Percentiles rank a stretch among this genome's conserved stretches.
Evolutionary conservation across 1,284 basidiomycete species (phyloP).

Genomic region (Golubevia sp.): DNA sequence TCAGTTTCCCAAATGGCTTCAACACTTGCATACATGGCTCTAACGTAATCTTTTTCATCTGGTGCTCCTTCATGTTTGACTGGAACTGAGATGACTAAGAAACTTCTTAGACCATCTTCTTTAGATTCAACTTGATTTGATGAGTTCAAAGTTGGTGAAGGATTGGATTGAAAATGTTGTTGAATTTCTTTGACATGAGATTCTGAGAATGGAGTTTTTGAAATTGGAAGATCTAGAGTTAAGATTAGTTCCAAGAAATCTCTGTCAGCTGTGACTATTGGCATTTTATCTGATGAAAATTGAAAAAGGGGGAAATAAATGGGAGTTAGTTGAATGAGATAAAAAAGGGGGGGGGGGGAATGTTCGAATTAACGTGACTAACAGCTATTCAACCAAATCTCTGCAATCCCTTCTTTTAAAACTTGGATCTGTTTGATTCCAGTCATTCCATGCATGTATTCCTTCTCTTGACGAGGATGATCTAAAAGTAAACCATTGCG

Average conservation of each 20-base stretch:
- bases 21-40: conserved; percentile 42
- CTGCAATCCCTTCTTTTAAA: conserved; percentile 23
- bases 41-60: conserved; percentile 22
- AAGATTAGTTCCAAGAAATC: conserved; percentile 52
- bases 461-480: conserved; percentile 32
- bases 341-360: background rate
- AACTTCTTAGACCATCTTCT: conserved; percentile 20
- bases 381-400: conserved; percentile 39
- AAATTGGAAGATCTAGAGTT: conserved; percentile 38
- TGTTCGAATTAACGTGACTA: conserved; percentile 4
- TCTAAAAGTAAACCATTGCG: conserved; percentile 27
- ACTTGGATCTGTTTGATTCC: conserved; percentile 21
- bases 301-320: background rate
- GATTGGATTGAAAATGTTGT: conserved; percentile 4
- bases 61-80: conserved; percentile 24
- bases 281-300: conserved; percentile 25
- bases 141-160: conserved; percentile 11
- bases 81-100: conserved; percentile 41
- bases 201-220: conserved; percentile 28
- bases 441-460: conserved; percentile 15
- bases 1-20: conserved; percentile 37
- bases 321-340: background rate
- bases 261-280: conserved; percentile 31
- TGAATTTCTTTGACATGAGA: conserved; percentile 29
- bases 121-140: background rate